Conservation (phyloP, 495 filamentous ascomycete genomes). For the Lineolata rhizophorae region DNA sequence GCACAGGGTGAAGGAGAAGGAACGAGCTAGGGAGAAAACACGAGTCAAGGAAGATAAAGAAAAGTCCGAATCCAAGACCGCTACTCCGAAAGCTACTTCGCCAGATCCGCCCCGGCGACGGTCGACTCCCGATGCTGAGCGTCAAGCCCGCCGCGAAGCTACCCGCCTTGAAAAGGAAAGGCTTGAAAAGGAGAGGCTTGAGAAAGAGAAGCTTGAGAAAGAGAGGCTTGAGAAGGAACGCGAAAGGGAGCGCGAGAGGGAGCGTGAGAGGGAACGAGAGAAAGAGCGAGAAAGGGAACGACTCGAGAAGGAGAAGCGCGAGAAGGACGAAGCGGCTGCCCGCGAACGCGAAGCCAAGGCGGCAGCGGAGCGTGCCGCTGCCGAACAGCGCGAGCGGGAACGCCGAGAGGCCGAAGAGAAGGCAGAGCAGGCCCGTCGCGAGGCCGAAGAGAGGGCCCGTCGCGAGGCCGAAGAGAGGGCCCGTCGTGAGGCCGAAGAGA, state of each 20-base stretch:
- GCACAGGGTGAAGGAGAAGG: neutral
- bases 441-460: constrained; percentile 5
- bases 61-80: neutral
- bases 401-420: neutral
- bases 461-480: constrained; percentile 9
- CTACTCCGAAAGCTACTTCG: constrained; percentile 3
- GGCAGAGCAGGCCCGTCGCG: constrained; percentile 1
- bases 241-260: constrained; percentile 5
- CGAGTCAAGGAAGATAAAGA: neutral
- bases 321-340: constrained; percentile 5
- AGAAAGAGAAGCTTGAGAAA: constrained; percentile 8
- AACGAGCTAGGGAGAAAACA: neutral
- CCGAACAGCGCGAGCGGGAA: neutral
- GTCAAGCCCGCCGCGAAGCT: constrained; percentile 1
- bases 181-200: constrained; percentile 7
- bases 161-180: constrained; percentile 9
- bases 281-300: constrained; percentile 4
- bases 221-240: constrained; percentile 9
- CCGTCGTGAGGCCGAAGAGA: constrained; percentile 1
- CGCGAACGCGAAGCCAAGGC: neutral
- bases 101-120: too few species aligned
- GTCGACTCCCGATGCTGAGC: too few species aligned
- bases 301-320: constrained; percentile 4
- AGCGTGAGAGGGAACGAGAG: neutral
- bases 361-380: neutral